Base-by-base conservation (phyloP, 495 filamentous ascomycete species). In the Neurospora sp. region DNA sequence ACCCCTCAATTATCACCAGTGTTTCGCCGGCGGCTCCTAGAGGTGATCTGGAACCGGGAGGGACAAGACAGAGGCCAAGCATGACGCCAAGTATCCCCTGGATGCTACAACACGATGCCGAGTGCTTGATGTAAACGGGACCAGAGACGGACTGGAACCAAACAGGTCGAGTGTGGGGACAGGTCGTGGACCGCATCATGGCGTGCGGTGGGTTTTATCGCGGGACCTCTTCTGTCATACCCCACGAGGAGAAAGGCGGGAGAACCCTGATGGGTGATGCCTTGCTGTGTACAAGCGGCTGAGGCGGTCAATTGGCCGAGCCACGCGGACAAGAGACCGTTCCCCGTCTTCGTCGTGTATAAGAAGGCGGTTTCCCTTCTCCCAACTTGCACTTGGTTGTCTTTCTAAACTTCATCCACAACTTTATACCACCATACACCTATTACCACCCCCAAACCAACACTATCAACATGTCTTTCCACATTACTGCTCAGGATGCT, bases 381-480 rank as follows among this genome's bases (percentile, higher is more conserved):
- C 7, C 54, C 54, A 37, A 18, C 27, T 66, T 66, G 54, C 14
- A 66, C 54, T 66, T 37, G 27, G 3, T 37, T 66, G 54, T 66
- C 27, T 16, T 35, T 66, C 54, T 35, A 66, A 66, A 35, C 27
- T 35, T 35, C 54, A 66, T 66, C 54, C 54, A 35, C 54, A 35
- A 35, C 16, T 27, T 66, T 66, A 35, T 66, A 66, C 27, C 54
- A 18, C 27, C 54, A 66, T 12, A 35, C 2, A 66, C 27, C 54
- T 31, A 35, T 35, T 16, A 66, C 27, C 6, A 62, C 54, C 27
- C 12, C 54, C 54, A 66, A 59, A 66, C 54, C 12, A 66, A 35
- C 54, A 66, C 54, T 3, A 66, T 35, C 54, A 66, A 66, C 27
- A 66, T 66, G 85, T 82, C 81, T 75, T 86, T 88, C 82, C 82